A percentile compares a stretch with the other conserved stretches of the same genome.
Evolutionary conservation across 208 protist genomes (phyloP).

Genomic region (Angomonas deanei): DNA sequence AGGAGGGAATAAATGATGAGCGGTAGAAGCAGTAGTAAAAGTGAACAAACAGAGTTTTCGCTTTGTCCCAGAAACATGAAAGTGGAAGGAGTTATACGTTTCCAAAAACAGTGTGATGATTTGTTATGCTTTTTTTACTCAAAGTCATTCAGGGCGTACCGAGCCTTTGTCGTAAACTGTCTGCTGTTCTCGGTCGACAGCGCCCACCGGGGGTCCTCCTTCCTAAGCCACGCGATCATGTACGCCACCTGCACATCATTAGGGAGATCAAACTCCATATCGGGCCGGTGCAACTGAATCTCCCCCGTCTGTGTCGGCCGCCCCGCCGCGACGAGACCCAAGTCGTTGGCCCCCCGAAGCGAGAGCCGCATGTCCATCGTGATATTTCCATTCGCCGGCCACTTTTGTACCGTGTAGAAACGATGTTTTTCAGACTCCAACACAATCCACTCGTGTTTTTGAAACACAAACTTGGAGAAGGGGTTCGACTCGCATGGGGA

Average conservation of each 20-base stretch:
- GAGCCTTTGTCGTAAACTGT: slow-evolving; percentile 74
- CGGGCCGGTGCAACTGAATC: slow-evolving; percentile 66
- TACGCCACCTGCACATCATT: slow-evolving; percentile 84
- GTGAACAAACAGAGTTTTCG: too few species aligned
- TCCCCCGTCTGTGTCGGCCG: slow-evolving; percentile 79
- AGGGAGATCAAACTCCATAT: slow-evolving; percentile 88
- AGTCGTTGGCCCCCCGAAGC: slow-evolving; percentile 79
- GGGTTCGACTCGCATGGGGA: slow-evolving; percentile 64
- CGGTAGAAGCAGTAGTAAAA: neutral
- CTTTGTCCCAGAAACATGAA: too few species aligned
- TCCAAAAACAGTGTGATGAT: neutral
- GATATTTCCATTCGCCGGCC: slow-evolving; percentile 76
- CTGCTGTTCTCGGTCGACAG: slow-evolving; percentile 88
- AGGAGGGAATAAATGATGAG: neutral
- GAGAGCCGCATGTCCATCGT: slow-evolving; percentile 78
- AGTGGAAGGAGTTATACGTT: too few species aligned
- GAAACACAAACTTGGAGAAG: slow-evolving; percentile 53
- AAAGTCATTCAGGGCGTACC: slow-evolving; percentile 86
- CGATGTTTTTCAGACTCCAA: slow-evolving; percentile 64
- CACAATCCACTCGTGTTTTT: slow-evolving; percentile 90
- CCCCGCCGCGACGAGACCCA: slow-evolving; percentile 66
- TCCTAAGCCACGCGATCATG: slow-evolving; percentile 89
- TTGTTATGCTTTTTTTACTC: neutral
- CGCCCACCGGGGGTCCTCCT: slow-evolving; percentile 88
- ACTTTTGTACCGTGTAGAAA: slow-evolving; percentile 89